A percentile compares a stretch with the other conserved stretches of the same genome.
These are phyloP conservation scores for Populus pruinosa DNA, from an alignment of 345 rosid species.

Conservation along the genomic window DNA sequence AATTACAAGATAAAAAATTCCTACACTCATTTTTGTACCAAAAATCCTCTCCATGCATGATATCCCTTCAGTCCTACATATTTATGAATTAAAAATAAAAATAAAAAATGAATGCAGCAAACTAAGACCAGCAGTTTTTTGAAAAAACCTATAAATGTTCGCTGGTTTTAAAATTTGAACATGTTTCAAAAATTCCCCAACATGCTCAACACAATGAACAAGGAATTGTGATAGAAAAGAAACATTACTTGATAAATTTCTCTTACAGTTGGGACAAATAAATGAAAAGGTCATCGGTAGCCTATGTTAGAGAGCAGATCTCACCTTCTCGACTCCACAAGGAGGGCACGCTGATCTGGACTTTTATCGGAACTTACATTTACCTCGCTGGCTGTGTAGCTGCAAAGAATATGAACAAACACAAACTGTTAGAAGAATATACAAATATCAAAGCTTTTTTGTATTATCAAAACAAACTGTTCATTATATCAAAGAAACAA, in stretches of 20 bases:
- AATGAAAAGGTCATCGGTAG: background rate
- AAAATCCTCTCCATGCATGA: background rate
- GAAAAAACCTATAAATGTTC: background rate
- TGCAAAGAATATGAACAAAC: conserved; percentile 21
- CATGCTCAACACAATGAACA: background rate
- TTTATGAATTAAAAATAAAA: background rate
- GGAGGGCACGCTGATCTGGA: conserved; percentile 69
- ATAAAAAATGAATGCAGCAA: background rate
- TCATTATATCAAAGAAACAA: background rate
- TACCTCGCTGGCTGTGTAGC: conserved; percentile 47
- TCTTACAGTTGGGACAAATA: background rate
- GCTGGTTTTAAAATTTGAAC: background rate
- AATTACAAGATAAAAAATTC: background rate
- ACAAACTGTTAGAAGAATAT: conserved; percentile 14
- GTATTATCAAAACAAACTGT: background rate
- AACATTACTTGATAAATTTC: background rate
- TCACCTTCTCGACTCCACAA: conserved; percentile 78
- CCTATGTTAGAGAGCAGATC: background rate
- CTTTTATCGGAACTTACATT: conserved; percentile 43
- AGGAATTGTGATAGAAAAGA: background rate
- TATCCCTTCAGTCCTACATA: background rate
- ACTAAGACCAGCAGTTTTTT: background rate
- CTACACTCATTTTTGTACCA: background rate
- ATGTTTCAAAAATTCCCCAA: no score
- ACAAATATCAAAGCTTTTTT: background rate